Evolutionary conservation across 345 rosid species (phyloP).

Genomic region (Linum usitatissimum): DNA sequence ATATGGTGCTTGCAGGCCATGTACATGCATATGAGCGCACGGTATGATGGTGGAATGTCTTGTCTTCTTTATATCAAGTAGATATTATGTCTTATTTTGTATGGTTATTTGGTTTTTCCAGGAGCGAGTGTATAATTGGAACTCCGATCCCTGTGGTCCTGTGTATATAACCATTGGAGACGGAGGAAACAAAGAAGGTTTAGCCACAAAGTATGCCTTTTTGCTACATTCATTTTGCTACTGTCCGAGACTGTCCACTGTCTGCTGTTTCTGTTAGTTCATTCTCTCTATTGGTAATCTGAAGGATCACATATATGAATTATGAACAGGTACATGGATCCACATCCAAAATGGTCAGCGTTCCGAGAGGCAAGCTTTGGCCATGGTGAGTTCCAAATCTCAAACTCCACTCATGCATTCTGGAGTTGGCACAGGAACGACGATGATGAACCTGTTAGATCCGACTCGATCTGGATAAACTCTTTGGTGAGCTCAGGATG

Average conservation of each 20-base stretch:
- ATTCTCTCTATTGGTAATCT: neutral
- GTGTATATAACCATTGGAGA: slow-evolving; percentile 83
- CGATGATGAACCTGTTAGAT: slow-evolving; percentile 77
- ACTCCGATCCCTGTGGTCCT: slow-evolving; percentile 58
- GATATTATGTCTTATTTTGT: neutral
- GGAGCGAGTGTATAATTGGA: slow-evolving; percentile 64
- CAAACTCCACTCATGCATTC: slow-evolving; percentile 65
- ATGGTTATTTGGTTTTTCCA: slow-evolving; percentile 26
- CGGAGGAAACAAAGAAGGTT: slow-evolving; percentile 93
- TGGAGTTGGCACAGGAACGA: slow-evolving; percentile 99
- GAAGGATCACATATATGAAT: neutral
- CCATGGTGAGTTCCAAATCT: slow-evolving; percentile 74
- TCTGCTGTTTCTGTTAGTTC: neutral
- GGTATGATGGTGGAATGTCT: slow-evolving; percentile 27
- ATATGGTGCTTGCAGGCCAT: slow-evolving; percentile 69
- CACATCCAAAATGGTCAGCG: slow-evolving; percentile 78
- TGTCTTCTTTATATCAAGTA: slow-evolving; percentile 12
- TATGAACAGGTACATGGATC: slow-evolving; percentile 42
- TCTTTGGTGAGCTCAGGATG: slow-evolving; percentile 61
- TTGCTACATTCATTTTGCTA: neutral
- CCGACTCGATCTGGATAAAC: slow-evolving; percentile 79
- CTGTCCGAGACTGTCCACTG: no score
- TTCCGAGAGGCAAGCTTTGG: slow-evolving; percentile 99
- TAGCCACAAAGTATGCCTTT: slow-evolving; percentile 55
- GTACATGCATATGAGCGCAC: slow-evolving; percentile 96